These are phyloP conservation scores for Babesia caballi DNA, from an alignment of 169 alveolate genomes.

Conservation along the genomic window DNA sequence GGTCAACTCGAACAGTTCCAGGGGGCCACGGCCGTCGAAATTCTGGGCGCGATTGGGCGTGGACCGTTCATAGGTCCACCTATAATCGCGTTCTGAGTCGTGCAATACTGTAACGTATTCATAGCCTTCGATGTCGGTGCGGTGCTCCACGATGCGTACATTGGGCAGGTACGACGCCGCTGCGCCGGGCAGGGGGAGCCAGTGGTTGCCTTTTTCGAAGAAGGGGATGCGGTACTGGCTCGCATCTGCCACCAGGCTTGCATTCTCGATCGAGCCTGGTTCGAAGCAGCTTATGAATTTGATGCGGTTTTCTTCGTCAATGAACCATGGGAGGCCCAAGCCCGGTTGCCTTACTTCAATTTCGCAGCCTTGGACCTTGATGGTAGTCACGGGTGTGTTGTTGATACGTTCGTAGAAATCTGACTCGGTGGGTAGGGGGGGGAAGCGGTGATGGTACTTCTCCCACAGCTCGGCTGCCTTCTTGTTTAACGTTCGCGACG, in stretches of 20 bases:
- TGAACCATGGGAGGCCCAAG: slow-evolving; percentile 63
- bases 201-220: slow-evolving; percentile 48
- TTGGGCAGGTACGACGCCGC: slow-evolving; percentile 65
- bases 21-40: slow-evolving; percentile 37
- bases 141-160: slow-evolving; percentile 68
- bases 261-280: slow-evolving; percentile 48
- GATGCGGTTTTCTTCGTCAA: slow-evolving; percentile 55
- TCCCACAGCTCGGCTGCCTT: slow-evolving; percentile 53
- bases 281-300: slow-evolving; percentile 55
- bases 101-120: slow-evolving; percentile 74
- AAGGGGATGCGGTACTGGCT: slow-evolving; percentile 26
- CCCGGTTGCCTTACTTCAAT: slow-evolving; percentile 40
- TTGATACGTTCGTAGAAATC: slow-evolving; percentile 26
- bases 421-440: slow-evolving; percentile 9
- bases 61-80: slow-evolving; percentile 67
- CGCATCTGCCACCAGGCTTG: neutral
- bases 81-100: slow-evolving; percentile 74
- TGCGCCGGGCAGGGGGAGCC: slow-evolving; percentile 69
- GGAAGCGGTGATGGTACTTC: slow-evolving; percentile 39
- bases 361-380: slow-evolving; percentile 48
- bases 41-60: slow-evolving; percentile 31
- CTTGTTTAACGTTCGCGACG: neutral
- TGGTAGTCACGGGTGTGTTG: slow-evolving; percentile 17
- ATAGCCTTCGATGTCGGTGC: slow-evolving; percentile 69
- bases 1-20: slow-evolving; percentile 43